A percentile compares a stretch with the other conserved stretches of the same genome.
These are phyloP conservation scores for Geranium brycei DNA, from an alignment of 345 rosid genomes.

Conservation along the genomic window DNA sequence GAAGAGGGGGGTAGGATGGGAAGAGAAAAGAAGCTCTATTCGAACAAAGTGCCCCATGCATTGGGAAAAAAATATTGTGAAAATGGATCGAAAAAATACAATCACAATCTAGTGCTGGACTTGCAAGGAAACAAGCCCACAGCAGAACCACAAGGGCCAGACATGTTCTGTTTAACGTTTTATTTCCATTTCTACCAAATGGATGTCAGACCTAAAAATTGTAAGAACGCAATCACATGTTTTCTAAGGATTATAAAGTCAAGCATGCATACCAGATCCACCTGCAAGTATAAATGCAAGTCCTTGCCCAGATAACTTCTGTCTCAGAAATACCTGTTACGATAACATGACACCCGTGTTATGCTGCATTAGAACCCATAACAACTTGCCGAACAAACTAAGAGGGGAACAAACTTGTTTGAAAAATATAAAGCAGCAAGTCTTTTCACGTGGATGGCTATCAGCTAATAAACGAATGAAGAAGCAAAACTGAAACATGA, in stretches of 20 bases:
- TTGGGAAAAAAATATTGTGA: not conserved
- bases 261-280: constrained; percentile 71
- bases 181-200: not conserved
- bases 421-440: not conserved
- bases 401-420: not conserved
- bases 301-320: constrained; percentile 82
- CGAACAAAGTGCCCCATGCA: not conserved
- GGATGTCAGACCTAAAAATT: not conserved
- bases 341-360: not conserved
- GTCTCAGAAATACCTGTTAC: constrained; percentile 79
- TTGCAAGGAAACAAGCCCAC: not conserved
- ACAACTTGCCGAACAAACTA: not conserved
- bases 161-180: not conserved
- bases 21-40: not conserved
- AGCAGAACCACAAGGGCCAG: not conserved
- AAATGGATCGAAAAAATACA: not conserved
- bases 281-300: constrained; percentile 88
- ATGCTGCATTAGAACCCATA: not conserved
- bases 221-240: not conserved
- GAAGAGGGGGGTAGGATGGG: not conserved
- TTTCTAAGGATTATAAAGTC: not conserved
- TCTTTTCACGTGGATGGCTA: not conserved
- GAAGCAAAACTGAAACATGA: not conserved
- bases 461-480: not conserved
- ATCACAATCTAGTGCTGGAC: too few species aligned